Evolutionary conservation across 148 eudicot genomes (phyloP).

Genomic region (Vaccinium corymbosum): DNA sequence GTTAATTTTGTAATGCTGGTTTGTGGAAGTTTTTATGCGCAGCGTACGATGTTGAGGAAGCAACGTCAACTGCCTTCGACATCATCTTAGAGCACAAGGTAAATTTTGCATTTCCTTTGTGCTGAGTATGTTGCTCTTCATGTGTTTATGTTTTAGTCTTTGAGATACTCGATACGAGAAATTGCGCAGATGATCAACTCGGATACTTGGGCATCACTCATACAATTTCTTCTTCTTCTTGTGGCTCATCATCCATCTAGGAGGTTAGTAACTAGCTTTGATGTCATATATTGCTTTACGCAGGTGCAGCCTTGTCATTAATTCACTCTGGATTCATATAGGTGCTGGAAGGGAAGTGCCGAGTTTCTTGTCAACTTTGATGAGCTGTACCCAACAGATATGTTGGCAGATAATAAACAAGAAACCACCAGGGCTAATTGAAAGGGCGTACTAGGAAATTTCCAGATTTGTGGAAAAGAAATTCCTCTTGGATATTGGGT

Average conservation of each 20-base stretch:
- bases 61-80: slow-evolving; percentile 73
- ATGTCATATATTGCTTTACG: background rate
- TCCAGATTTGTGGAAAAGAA: slow-evolving; percentile 82
- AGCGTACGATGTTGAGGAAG: slow-evolving; percentile 84
- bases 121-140: slow-evolving; percentile 3
- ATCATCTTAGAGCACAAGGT: slow-evolving; percentile 80
- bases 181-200: slow-evolving; percentile 73
- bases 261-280: slow-evolving; percentile 43
- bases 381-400: slow-evolving; percentile 55
- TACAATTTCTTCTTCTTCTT: slow-evolving; percentile 75
- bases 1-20: slow-evolving; percentile 12
- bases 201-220: slow-evolving; percentile 67
- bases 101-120: slow-evolving; percentile 16
- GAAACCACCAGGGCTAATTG: slow-evolving; percentile 34
- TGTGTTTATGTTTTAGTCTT: slow-evolving; percentile 9
- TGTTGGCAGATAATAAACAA: slow-evolving; percentile 36
- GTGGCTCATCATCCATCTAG: slow-evolving; percentile 93
- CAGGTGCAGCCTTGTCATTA: slow-evolving; percentile 9
- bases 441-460: slow-evolving; percentile 36
- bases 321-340: slow-evolving; percentile 20
- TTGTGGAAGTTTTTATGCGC: slow-evolving; percentile 67
- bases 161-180: slow-evolving; percentile 20
- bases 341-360: slow-evolving; percentile 94
- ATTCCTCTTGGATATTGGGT: slow-evolving; percentile 97
- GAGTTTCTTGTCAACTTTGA: slow-evolving; percentile 83